These are phyloP conservation scores for Penicillium sp. DNA, from an alignment of 2,329 filamentous ascomycete species.

Conservation along the genomic window DNA sequence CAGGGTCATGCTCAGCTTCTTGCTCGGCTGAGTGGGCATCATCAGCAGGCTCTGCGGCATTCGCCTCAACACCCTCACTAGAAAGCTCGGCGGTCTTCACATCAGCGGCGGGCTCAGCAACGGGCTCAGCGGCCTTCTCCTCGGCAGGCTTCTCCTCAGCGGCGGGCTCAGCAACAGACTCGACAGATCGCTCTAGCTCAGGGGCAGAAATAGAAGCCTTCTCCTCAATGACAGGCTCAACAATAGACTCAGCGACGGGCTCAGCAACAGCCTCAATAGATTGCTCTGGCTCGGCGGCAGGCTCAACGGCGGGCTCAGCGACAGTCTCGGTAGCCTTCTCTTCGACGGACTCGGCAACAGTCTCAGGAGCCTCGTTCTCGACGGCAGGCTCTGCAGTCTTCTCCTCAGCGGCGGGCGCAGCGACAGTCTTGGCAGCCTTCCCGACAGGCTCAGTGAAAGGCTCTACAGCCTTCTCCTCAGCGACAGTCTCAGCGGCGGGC, in stretches of 20 bases:
- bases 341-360: constrained; percentile 3
- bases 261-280: too few species aligned
- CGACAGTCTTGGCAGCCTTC: constrained; percentile 2
- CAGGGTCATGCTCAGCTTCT: too few species aligned
- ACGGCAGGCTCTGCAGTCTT: background rate
- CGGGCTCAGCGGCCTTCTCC: background rate
- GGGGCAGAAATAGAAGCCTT: background rate
- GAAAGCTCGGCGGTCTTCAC: too few species aligned
- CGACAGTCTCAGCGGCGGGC: background rate
- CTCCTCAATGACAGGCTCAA: background rate
- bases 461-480: background rate
- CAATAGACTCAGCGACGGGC: background rate
- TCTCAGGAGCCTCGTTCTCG: constrained; percentile 7
- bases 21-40: too few species aligned
- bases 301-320: constrained; percentile 3
- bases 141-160: constrained; percentile 1
- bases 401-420: constrained; percentile 2
- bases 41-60: too few species aligned
- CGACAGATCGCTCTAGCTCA: background rate
- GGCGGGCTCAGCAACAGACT: constrained; percentile 1
- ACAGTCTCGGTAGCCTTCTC: background rate
- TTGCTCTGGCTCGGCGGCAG: background rate
- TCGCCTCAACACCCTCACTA: too few species aligned
- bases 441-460: background rate
- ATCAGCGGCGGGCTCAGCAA: too few species aligned